A percentile compares a stretch with the other conserved stretches of the same genome.
phyloP scores from a whole-genome alignment of 169 alveolate genomes.

The Plasmodium chabaudi region DNA sequence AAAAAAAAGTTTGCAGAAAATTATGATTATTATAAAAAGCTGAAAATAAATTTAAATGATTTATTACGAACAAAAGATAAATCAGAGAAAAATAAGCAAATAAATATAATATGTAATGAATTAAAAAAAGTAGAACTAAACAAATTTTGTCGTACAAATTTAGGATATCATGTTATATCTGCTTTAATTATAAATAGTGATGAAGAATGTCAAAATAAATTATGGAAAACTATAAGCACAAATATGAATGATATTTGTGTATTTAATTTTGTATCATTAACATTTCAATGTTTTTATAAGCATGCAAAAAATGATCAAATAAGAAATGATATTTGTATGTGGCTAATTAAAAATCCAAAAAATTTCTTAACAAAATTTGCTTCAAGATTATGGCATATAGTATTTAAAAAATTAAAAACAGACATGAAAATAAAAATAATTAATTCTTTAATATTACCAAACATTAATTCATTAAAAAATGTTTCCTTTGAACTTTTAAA shows the following conservation, averaged over 20 bases:
- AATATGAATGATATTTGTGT: constrained; percentile 28
- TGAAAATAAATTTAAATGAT: constrained; percentile 43
- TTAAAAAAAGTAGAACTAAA: constrained; percentile 35
- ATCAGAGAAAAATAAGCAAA: constrained; percentile 33
- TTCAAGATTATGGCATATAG: constrained; percentile 60
- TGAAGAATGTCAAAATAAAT: constrained; percentile 54
- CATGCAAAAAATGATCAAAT: constrained; percentile 48
- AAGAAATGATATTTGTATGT: constrained; percentile 19
- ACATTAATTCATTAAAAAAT: constrained; percentile 29
- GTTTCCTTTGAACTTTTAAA: constrained; percentile 37
- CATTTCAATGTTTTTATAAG: constrained; percentile 74
- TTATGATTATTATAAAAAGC: constrained; percentile 62
- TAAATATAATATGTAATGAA: constrained; percentile 8
- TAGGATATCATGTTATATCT: constrained; percentile 61
- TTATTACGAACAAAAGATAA: constrained; percentile 50
- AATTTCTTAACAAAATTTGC: constrained; percentile 52
- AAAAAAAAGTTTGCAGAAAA: constrained; percentile 48
- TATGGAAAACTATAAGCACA: constrained; percentile 17
- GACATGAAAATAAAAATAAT: constrained; percentile 26
- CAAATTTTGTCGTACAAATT: constrained; percentile 66
- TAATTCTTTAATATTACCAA: constrained; percentile 43
- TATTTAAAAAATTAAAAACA: constrained; percentile 58
- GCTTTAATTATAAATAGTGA: constrained; percentile 52
- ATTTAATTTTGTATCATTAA: constrained; percentile 32
- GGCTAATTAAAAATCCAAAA: constrained; percentile 51